These are phyloP conservation scores for Diplodia intermedia DNA, from an alignment of 2,329 filamentous ascomycete species.

Conservation along the genomic window DNA sequence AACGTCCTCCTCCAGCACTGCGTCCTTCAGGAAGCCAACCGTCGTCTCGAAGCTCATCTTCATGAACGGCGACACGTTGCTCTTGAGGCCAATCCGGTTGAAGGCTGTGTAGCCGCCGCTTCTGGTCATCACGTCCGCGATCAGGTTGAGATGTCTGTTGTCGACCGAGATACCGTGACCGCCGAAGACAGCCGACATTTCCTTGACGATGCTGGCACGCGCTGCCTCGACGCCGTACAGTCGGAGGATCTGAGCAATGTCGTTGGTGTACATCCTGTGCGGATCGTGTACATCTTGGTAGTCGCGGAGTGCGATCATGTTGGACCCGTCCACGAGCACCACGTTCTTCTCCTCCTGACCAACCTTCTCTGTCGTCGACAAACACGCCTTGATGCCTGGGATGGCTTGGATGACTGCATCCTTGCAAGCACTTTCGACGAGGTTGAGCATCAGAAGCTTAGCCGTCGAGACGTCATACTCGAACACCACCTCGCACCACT, in stretches of 20 bases:
- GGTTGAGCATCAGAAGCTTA: slow-evolving; percentile 90
- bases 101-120: slow-evolving; percentile 89
- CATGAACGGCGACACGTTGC: slow-evolving; percentile 88
- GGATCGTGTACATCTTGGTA: slow-evolving; percentile 86
- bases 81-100: slow-evolving; percentile 85
- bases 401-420: slow-evolving; percentile 88
- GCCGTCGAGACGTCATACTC: slow-evolving; percentile 80
- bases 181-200: slow-evolving; percentile 84
- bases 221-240: slow-evolving; percentile 95
- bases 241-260: slow-evolving; percentile 82
- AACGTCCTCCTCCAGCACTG: slow-evolving; percentile 86
- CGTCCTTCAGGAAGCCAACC: slow-evolving; percentile 89
- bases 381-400: slow-evolving; percentile 74
- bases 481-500: slow-evolving; percentile 80
- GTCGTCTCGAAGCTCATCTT: slow-evolving; percentile 99
- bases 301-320: slow-evolving; percentile 87
- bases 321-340: slow-evolving; percentile 83
- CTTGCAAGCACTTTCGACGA: slow-evolving; percentile 82
- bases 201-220: slow-evolving; percentile 82
- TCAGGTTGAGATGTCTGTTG: slow-evolving; percentile 89
- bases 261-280: slow-evolving; percentile 87
- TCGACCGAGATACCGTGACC: slow-evolving; percentile 94
- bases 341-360: slow-evolving; percentile 55
- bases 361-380: slow-evolving; percentile 63
- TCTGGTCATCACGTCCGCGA: slow-evolving; percentile 98